Evolutionary conservation across 331 rosid species (phyloP), one percentile per base, ranked within the genome.

Genomic region (Saraca asoca): DNA sequence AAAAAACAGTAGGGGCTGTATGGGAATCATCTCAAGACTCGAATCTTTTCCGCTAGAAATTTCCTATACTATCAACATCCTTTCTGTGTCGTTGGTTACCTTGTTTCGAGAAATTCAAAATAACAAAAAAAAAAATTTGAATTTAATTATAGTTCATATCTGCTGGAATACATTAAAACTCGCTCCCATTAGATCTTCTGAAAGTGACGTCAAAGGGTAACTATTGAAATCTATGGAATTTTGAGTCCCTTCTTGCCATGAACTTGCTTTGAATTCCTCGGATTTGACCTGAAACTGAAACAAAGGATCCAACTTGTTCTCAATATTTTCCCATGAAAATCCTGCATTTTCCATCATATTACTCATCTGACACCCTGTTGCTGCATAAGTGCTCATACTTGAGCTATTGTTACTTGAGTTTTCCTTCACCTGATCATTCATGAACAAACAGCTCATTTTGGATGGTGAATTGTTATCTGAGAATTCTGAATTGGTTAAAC

Each of bases 151-250:
- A 89, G 60, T 86, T 88, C 80, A 94, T 62, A 90, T 79, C 54
- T 85, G 85, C 54, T 89, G 87, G 81, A 94, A 90, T n/a, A 79
- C 89, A 78, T 88, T 89, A 86, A 88, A 94, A 83, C 82, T 85
- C 71, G 77, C 81, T 70, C 76, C 83, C 17, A 83, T 77, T 78
- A 90, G 80, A 81, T 90, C 89, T 67, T 86, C 87, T 73, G 96
- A 86, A 4, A 90, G 80, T 62, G 95, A 84, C 76, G 88, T 83
- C 69, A 86, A 80, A 0, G 97, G 97, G 83, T 73, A 90, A 88
- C 82, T 77, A 80, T 72, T 75, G 85, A 93, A 87, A 81, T 87
- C 90, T 69, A 80, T 68, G 0, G 96, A 86, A 66, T 35, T 74
- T 2, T 81, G 96, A 79, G 66, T 77, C 56, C 72, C 83, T 52